Conservation (phyloP, 495 filamentous ascomycete genomes). For the Hypomontagnella monticulosa region DNA sequence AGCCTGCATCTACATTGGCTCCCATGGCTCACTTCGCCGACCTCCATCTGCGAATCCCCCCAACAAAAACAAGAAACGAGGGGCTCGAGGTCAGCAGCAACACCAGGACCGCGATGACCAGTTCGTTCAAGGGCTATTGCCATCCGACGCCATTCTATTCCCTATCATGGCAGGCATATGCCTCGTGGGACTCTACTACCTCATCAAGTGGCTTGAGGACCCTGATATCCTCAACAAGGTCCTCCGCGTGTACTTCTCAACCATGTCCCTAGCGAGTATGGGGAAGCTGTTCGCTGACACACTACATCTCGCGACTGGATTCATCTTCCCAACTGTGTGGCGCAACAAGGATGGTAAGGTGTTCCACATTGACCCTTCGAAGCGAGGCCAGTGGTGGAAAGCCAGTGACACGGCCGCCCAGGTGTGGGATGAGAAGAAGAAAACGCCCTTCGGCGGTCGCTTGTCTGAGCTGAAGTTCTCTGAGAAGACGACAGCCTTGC, state of each 20-base stretch:
- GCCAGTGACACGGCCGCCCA: slow-evolving; percentile 19
- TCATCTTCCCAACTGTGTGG: slow-evolving; percentile 78
- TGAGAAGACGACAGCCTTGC: slow-evolving; percentile 19
- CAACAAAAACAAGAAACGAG: slow-evolving; percentile 58
- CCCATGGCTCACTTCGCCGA: slow-evolving; percentile 66
- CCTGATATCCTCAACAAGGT: slow-evolving; percentile 84
- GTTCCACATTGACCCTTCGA: slow-evolving; percentile 55
- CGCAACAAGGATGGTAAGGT: slow-evolving; percentile 52
- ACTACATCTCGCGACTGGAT: slow-evolving; percentile 69
- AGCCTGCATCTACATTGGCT: slow-evolving; percentile 56
- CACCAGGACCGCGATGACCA: slow-evolving; percentile 69
- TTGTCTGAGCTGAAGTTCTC: slow-evolving; percentile 48
- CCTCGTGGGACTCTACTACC: slow-evolving; percentile 81
- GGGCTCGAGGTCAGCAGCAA: slow-evolving; percentile 60
- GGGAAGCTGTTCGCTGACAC: slow-evolving; percentile 73
- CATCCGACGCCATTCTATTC: slow-evolving; percentile 86
- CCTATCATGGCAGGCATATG: slow-evolving; percentile 80
- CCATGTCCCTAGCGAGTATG: slow-evolving; percentile 79
- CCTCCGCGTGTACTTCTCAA: slow-evolving; percentile 84
- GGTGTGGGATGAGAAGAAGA: slow-evolving; percentile 48
- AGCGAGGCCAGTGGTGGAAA: slow-evolving; percentile 36
- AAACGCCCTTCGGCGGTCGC: slow-evolving; percentile 56
- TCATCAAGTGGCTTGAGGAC: slow-evolving; percentile 90
- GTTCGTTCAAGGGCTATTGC: slow-evolving; percentile 77
- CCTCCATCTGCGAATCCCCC: slow-evolving; percentile 78